Evolutionary conservation across 305 asterid genomes (phyloP).

Genomic region (Solanum hybrid): DNA sequence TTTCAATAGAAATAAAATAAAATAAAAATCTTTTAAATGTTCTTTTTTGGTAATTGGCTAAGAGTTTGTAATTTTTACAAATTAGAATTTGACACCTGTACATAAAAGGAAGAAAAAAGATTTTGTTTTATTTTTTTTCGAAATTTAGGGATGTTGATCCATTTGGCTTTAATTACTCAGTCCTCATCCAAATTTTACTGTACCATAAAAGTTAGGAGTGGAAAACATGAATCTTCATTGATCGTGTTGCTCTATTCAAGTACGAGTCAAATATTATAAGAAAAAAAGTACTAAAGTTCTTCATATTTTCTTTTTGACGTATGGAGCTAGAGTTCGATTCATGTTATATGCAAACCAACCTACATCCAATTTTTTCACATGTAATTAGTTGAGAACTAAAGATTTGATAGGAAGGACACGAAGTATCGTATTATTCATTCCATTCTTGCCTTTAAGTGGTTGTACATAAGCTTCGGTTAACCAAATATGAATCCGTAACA

Average conservation of each 20-base stretch:
- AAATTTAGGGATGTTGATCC: not conserved
- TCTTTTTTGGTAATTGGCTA: not conserved
- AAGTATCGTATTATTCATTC: not conserved
- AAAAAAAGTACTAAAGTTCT: no score
- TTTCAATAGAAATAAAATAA: not conserved
- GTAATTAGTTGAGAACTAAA: not conserved
- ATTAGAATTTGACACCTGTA: not conserved
- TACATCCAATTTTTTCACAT: not conserved
- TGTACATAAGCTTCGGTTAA: not conserved
- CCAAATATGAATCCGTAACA: not conserved
- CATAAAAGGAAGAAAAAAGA: not conserved
- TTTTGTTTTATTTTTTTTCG: not conserved
- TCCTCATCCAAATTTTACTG: not conserved
- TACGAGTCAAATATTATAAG: not conserved
- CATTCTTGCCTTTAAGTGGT: not conserved
- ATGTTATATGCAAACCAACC: not conserved
- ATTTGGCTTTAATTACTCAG: not conserved
- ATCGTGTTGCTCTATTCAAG: not conserved
- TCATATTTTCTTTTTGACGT: no score
- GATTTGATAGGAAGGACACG: not conserved
- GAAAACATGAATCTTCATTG: not conserved
- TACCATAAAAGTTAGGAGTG: not conserved
- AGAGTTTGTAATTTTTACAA: not conserved
- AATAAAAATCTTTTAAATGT: not conserved
- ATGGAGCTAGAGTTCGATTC: not conserved